phyloP scores from a whole-genome alignment of 2,329 filamentous ascomycete species.

The Tolypocladium tundrense region DNA sequence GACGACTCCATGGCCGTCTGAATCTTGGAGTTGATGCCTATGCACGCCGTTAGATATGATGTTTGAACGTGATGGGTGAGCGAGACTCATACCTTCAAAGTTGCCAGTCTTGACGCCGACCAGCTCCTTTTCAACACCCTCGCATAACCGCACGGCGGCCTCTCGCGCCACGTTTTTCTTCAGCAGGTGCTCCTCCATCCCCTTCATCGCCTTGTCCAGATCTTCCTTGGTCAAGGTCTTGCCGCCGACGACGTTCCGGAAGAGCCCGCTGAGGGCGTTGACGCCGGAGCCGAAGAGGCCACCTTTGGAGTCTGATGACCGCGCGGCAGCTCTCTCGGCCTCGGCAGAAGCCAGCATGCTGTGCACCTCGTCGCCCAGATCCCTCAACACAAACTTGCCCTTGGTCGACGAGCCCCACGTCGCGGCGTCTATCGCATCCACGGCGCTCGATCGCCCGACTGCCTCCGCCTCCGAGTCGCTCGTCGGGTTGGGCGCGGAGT shows the following conservation, averaged over 20 bases:
- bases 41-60: too few species aligned
- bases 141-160: constrained; percentile 81
- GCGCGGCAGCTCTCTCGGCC: constrained; percentile 41
- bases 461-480: constrained; percentile 43
- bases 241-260: constrained; percentile 90
- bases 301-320: constrained; percentile 38
- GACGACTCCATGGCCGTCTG: constrained; percentile 84
- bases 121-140: constrained; percentile 83
- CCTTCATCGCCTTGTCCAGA: constrained; percentile 83
- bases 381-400: constrained; percentile 88
- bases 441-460: constrained; percentile 41
- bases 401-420: constrained; percentile 81
- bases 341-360: constrained; percentile 78
- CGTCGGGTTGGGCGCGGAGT: constrained; percentile 56
- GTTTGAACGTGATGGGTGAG: too few species aligned
- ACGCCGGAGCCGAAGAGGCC: constrained; percentile 72
- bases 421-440: constrained; percentile 67
- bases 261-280: constrained; percentile 75
- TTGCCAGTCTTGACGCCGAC: constrained; percentile 83
- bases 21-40: constrained; percentile 67
- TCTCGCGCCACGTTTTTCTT: constrained; percentile 95
- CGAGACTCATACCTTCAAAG: constrained; percentile 56
- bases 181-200: constrained; percentile 90
- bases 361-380: constrained; percentile 87
- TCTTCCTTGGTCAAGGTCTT: constrained; percentile 86